A percentile compares a stretch with the other conserved stretches of the same genome.
Conservation (phyloP, 2,329 filamentous ascomycete species). For the Arthrobotrys iridis region DNA sequence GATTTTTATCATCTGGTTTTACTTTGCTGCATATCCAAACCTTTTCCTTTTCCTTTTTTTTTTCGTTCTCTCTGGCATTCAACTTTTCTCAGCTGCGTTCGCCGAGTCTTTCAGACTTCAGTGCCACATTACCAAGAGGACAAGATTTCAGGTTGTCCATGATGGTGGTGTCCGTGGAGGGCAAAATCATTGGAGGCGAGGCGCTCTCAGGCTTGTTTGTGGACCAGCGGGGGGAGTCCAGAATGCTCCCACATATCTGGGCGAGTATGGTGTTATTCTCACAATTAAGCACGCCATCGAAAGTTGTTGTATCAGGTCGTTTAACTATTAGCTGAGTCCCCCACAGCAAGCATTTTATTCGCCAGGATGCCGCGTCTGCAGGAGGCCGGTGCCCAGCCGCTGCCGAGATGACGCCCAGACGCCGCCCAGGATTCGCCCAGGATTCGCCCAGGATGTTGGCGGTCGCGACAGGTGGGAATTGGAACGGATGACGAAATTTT, state of each 20-base stretch:
- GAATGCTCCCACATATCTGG: constrained; percentile 29
- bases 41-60: constrained; percentile 3
- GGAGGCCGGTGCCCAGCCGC: constrained; percentile 15
- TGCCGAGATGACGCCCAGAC: constrained; percentile 29
- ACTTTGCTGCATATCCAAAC: constrained; percentile 15
- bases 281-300: constrained; percentile 41
- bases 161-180: not conserved
- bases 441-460: constrained; percentile 47
- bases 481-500: constrained; percentile 40
- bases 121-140: constrained; percentile 34
- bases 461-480: not conserved
- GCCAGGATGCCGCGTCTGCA: constrained; percentile 24
- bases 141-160: constrained; percentile 26
- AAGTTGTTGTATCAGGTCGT: constrained; percentile 14
- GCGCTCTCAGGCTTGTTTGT: not conserved
- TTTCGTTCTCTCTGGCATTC: not conserved
- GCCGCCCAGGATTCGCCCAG: constrained; percentile 45
- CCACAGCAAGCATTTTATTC: not conserved
- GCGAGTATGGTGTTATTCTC: constrained; percentile 40
- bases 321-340: not conserved
- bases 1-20: constrained; percentile 7
- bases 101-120: constrained; percentile 17
- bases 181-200: constrained; percentile 11
- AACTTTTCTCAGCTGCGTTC: constrained; percentile 12
- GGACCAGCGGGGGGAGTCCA: constrained; percentile 1